Evolutionary conservation across 2,329 filamentous ascomycete species (phyloP).

Genomic region (Pestalotiopsis sp.): DNA sequence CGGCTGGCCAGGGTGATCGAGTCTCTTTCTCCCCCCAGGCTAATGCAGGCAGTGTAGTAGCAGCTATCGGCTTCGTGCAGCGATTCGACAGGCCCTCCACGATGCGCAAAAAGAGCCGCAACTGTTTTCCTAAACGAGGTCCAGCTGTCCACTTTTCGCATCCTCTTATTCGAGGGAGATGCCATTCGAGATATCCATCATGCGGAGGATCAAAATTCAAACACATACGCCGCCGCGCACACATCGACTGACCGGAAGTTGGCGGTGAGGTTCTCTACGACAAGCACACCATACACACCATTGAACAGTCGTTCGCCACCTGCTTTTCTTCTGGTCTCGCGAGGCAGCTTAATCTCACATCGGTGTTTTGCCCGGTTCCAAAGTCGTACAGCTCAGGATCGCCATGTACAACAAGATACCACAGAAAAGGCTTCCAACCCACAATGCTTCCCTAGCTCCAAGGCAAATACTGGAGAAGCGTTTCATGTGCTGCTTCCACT

Average conservation of each 20-base stretch:
- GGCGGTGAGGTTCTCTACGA: not conserved
- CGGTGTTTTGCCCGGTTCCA: not conserved
- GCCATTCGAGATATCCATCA: not conserved
- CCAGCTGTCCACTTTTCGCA: not conserved
- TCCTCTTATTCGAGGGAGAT: not conserved
- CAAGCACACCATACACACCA: not conserved
- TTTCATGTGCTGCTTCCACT: not conserved
- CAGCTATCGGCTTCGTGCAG: conserved; percentile 11
- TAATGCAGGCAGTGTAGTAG: conserved; percentile 12
- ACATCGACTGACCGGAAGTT: not conserved
- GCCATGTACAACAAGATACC: not conserved
- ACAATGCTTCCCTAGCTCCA: not conserved
- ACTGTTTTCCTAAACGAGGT: conserved; percentile 1
- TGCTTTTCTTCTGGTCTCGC: not conserved
- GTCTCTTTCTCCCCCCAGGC: not conserved
- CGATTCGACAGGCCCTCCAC: conserved; percentile 9
- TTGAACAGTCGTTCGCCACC: not conserved
- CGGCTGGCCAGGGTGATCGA: conserved; percentile 1
- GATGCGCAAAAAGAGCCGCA: conserved; percentile 9
- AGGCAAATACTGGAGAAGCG: not conserved
- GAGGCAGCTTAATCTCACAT: not conserved
- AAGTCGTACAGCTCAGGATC: not conserved
- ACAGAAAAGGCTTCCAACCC: not conserved
- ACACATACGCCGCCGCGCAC: not conserved
- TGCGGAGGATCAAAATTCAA: not conserved